These are phyloP conservation scores for Magnaporthales sp. DNA, from an alignment of 2,329 filamentous ascomycete genomes.

Conservation along the genomic window DNA sequence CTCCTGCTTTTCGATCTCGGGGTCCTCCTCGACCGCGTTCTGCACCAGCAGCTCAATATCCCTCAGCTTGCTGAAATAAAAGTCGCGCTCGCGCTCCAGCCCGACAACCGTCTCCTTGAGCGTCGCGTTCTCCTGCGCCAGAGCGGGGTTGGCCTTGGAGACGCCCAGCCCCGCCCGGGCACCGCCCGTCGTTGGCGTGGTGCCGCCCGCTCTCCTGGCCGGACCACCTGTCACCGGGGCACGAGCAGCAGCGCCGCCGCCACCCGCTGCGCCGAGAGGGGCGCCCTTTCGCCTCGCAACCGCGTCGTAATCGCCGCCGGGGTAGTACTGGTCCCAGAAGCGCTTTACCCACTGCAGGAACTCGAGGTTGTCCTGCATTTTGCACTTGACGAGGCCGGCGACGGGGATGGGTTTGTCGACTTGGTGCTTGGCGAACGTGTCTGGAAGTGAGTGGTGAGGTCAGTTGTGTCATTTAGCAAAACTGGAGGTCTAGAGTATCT, in stretches of 20 bases:
- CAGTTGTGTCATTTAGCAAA: slow-evolving; percentile 9
- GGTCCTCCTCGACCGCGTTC: slow-evolving; percentile 84
- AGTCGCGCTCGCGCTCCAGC: slow-evolving; percentile 91
- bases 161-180: slow-evolving; percentile 27
- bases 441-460: slow-evolving; percentile 30
- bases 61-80: slow-evolving; percentile 97
- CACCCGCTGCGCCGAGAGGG: slow-evolving; percentile 41
- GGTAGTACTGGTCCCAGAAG: slow-evolving; percentile 98
- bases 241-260: slow-evolving; percentile 39
- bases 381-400: slow-evolving; percentile 87
- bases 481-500: neutral
- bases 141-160: slow-evolving; percentile 53
- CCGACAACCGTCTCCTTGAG: slow-evolving; percentile 94
- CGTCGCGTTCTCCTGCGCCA: slow-evolving; percentile 78
- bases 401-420: slow-evolving; percentile 87
- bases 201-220: slow-evolving; percentile 44
- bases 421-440: slow-evolving; percentile 74
- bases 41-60: slow-evolving; percentile 95
- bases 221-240: slow-evolving; percentile 38
- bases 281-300: slow-evolving; percentile 74
- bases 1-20: slow-evolving; percentile 89
- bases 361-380: slow-evolving; percentile 99
- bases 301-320: slow-evolving; percentile 94
- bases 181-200: slow-evolving; percentile 52
- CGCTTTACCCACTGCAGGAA: slow-evolving; percentile 96